Conservation (phyloP, 169 alveolate species). For the Plasmodium coatneyi region DNA sequence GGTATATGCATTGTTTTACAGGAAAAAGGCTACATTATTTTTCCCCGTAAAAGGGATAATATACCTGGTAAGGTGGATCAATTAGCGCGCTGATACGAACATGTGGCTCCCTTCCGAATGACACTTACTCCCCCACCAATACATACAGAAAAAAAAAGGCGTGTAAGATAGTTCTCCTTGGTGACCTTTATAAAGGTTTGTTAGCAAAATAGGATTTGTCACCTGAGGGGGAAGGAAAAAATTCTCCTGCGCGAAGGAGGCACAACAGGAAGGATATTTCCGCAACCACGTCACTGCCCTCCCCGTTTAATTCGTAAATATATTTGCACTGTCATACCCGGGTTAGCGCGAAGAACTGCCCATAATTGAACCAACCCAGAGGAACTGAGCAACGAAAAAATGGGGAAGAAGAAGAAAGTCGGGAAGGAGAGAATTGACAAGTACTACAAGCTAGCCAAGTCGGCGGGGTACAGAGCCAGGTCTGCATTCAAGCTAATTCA, state of each 20-base stretch:
- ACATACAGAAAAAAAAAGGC: neutral
- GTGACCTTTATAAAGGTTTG: neutral
- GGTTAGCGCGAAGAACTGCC: neutral
- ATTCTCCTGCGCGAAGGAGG: neutral
- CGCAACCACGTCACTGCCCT: neutral
- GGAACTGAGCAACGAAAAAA: conserved; percentile 2
- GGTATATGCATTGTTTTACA: neutral
- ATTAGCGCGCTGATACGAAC: neutral
- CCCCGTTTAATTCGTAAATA: neutral
- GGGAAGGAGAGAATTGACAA: conserved; percentile 95
- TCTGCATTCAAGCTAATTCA: conserved; percentile 99
- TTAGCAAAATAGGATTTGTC: neutral
- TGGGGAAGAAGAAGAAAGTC: conserved; percentile 90
- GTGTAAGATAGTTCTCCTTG: neutral
- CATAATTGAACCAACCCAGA: neutral
- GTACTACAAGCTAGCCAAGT: conserved; percentile 97
- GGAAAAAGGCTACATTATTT: neutral
- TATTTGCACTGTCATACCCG: neutral
- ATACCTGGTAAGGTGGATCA: neutral
- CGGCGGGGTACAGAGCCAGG: conserved; percentile 98
- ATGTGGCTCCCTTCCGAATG: neutral
- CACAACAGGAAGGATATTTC: neutral
- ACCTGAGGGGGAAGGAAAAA: neutral
- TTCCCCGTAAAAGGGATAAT: neutral
- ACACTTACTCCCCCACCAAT: neutral